Evolutionary conservation across 345 rosid species (phyloP).

Genomic region (Dipteronia sinensis): DNA sequence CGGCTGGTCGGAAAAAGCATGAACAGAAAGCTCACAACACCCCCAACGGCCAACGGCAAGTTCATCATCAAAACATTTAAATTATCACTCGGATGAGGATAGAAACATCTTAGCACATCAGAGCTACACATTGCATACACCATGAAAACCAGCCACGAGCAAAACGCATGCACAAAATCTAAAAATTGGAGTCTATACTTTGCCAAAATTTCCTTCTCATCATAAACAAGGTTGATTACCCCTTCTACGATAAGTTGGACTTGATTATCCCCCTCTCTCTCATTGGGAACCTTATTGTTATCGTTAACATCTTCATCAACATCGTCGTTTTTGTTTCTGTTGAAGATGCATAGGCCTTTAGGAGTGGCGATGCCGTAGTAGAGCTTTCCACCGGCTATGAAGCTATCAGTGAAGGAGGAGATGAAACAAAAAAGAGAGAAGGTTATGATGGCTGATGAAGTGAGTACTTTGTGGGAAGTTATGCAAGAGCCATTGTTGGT

Average conservation of each 20-base stretch:
- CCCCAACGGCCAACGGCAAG: conserved; percentile 43
- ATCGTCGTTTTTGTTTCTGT: conserved; percentile 7
- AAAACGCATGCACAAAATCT: conserved; percentile 56
- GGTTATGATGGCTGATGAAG: conserved; percentile 22
- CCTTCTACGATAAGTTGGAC: too few relatives aligned
- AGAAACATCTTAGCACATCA: conserved; percentile 47
- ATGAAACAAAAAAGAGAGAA: conserved; percentile 43
- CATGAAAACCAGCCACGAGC: conserved; percentile 50
- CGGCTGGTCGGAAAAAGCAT: conserved; percentile 54
- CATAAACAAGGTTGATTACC: too few relatives aligned
- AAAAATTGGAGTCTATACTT: conserved; percentile 23
- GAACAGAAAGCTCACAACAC: conserved; percentile 44
- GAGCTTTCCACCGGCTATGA: conserved; percentile 33
- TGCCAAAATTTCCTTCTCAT: not conserved
- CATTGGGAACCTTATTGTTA: not conserved
- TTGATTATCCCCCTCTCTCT: not conserved
- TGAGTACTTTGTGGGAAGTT: conserved; percentile 35
- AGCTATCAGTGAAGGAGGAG: conserved; percentile 60
- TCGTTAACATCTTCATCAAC: not conserved
- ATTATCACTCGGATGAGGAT: conserved; percentile 21
- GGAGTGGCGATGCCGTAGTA: conserved; percentile 50
- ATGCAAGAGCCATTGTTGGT: conserved; percentile 45
- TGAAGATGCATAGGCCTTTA: conserved; percentile 36
- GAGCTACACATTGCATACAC: conserved; percentile 45
- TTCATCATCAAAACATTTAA: conserved; percentile 22